Evolutionary conservation across 2,329 filamentous ascomycete genomes (phyloP).

Genomic region (Myriosclerotinia curreyana): DNA sequence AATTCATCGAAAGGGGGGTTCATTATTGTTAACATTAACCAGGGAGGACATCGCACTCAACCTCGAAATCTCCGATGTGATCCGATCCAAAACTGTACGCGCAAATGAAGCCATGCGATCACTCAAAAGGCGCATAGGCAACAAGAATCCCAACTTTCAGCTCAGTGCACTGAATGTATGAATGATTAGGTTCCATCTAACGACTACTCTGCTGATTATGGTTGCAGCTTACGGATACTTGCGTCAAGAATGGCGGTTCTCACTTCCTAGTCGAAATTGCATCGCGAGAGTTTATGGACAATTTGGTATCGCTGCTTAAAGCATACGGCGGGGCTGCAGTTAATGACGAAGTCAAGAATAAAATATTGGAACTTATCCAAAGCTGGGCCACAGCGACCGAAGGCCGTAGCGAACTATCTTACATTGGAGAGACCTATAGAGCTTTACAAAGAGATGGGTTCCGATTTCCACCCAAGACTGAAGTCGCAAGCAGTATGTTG

Average conservation of each 20-base stretch:
- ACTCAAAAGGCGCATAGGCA: slow-evolving; percentile 87
- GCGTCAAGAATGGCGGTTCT: slow-evolving; percentile 94
- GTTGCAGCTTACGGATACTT: slow-evolving; percentile 84
- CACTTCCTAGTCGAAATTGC: slow-evolving; percentile 96
- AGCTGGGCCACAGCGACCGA: slow-evolving; percentile 89
- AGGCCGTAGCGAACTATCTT: slow-evolving; percentile 75
- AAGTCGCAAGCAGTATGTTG: slow-evolving; percentile 94
- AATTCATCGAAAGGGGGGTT: neutral
- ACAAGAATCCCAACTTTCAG: slow-evolving; percentile 97
- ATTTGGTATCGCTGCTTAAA: slow-evolving; percentile 84
- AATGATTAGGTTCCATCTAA: slow-evolving; percentile 3
- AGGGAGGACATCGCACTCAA: slow-evolving; percentile 97
- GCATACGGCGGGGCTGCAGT: slow-evolving; percentile 70
- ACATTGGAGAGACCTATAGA: slow-evolving; percentile 85
- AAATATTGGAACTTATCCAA: slow-evolving; percentile 92
- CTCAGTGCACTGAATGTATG: slow-evolving; percentile 85
- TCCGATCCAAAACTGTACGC: slow-evolving; percentile 94
- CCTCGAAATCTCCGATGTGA: slow-evolving; percentile 95
- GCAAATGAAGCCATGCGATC: slow-evolving; percentile 98
- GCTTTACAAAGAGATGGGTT: slow-evolving; percentile 81
- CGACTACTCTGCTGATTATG: neutral
- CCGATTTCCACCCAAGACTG: slow-evolving; percentile 80
- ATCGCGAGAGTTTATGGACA: slow-evolving; percentile 97
- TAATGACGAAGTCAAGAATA: slow-evolving; percentile 80
- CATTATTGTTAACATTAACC: slow-evolving; percentile 31